Evolutionary conservation across 2,329 filamentous ascomycete species (phyloP).

Genomic region (Cercospora janseana): DNA sequence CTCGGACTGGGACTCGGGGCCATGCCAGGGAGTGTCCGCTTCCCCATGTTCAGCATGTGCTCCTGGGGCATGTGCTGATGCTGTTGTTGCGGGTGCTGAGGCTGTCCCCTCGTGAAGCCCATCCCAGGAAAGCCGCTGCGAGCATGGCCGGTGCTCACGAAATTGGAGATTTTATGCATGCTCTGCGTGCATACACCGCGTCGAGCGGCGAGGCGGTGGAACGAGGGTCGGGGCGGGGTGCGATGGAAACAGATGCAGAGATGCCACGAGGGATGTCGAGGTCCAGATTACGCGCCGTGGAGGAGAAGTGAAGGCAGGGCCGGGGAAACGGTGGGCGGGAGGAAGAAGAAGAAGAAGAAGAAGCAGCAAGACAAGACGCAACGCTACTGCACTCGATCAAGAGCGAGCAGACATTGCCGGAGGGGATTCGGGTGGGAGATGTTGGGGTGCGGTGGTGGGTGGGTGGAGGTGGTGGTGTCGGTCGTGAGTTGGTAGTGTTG

Average conservation of each 20-base stretch:
- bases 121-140: slow-evolving; percentile 63
- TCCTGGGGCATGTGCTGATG: slow-evolving; percentile 13
- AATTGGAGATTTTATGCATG: slow-evolving; percentile 69
- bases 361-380: slow-evolving; percentile 20
- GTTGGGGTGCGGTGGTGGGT: slow-evolving; percentile 18
- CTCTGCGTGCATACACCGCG: slow-evolving; percentile 25
- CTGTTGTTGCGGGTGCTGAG: slow-evolving; percentile 42
- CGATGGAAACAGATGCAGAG: slow-evolving; percentile 2
- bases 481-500: not conserved
- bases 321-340: too few species aligned
- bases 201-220: slow-evolving; percentile 16
- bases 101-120: slow-evolving; percentile 62
- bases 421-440: slow-evolving; percentile 8
- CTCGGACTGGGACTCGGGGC: slow-evolving; percentile 56
- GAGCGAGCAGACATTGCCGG: slow-evolving; percentile 26
- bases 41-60: slow-evolving; percentile 40
- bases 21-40: slow-evolving; percentile 53
- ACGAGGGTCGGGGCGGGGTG: slow-evolving; percentile 15
- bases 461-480: slow-evolving; percentile 16
- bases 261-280: not conserved
- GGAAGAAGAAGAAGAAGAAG: too few species aligned
- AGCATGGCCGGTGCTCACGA: slow-evolving; percentile 57
- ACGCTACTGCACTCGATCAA: slow-evolving; percentile 25
- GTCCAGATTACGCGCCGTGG: slow-evolving; percentile 1
- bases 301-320: slow-evolving; percentile 18